Percentiles rank a stretch among this genome's conserved stretches.
Conservation (phyloP, 2,329 filamentous ascomycete species). For the Corniculantispora saksenae region DNA sequence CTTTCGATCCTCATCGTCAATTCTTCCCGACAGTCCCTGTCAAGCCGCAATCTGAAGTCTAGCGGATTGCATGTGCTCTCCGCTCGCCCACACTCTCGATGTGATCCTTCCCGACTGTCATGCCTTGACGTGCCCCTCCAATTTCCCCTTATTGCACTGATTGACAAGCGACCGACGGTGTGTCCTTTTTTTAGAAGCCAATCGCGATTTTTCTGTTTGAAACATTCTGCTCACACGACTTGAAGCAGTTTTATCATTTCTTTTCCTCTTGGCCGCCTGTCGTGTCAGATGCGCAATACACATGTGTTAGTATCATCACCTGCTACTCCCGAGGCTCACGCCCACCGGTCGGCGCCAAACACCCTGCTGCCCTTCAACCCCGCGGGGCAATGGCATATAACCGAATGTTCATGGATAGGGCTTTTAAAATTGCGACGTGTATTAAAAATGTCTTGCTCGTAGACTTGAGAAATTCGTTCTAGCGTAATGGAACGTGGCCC, state of each 20-base stretch:
- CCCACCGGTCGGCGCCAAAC: background rate
- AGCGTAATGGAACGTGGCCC: background rate
- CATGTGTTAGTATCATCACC: background rate
- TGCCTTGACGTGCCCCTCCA: conserved; percentile 17
- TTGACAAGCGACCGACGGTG: background rate
- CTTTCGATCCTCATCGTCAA: conserved; percentile 16
- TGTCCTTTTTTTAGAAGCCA: conserved; percentile 13
- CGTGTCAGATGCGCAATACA: conserved; percentile 8
- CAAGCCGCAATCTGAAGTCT: conserved; percentile 18
- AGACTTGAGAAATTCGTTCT: background rate
- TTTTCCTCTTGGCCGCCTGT: background rate
- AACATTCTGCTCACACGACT: conserved; percentile 16
- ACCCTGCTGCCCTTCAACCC: background rate
- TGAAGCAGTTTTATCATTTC: background rate
- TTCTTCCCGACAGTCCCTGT: conserved; percentile 10
- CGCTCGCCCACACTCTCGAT: conserved; percentile 1
- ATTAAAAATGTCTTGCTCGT: background rate
- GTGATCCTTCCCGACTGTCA: conserved; percentile 3
- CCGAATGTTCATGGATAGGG: conserved; percentile 1
- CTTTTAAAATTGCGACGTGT: background rate
- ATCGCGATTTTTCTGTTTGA: conserved; percentile 12
- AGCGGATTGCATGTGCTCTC: conserved; percentile 10
- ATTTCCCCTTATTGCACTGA: conserved; percentile 7
- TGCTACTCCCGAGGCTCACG: conserved; percentile 13
- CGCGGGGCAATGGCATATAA: background rate